These are phyloP conservation scores for sorghum (Sorghum bicolor) DNA, from an alignment of 176 grass and related monocot species.

Conservation along the genomic window Sorghum_bicolor_NCBIv3 NC_012878.2:4030501-4031000, in stretches of 20 bases:
- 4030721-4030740: neutral
- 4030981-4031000: slow-evolving; percentile 70
- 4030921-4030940: slow-evolving; percentile 98
- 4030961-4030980: slow-evolving; percentile 99
- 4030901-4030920: slow-evolving; percentile 55
- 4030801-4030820: neutral
- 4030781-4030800: neutral
- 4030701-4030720: neutral
- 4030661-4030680: slow-evolving; percentile 3
- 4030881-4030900: slow-evolving; percentile 35
- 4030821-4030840: neutral
- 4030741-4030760: slow-evolving; percentile 12
- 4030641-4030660: slow-evolving; percentile 3
- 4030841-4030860: slow-evolving; percentile 11
- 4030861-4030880: slow-evolving; percentile 16
- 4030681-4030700: slow-evolving; percentile 19
- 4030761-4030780: slow-evolving; percentile 1
- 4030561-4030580: slow-evolving; percentile 2
- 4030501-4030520: slow-evolving; percentile 15
- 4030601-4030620: neutral
- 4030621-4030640: neutral
- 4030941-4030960: slow-evolving; percentile 91
- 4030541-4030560: neutral
- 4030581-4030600: slow-evolving; percentile 6
- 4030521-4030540: slow-evolving; percentile 14